phyloP scores from a whole-genome alignment of 805 yeast genomes.

The Priceomyces castillae region DNA sequence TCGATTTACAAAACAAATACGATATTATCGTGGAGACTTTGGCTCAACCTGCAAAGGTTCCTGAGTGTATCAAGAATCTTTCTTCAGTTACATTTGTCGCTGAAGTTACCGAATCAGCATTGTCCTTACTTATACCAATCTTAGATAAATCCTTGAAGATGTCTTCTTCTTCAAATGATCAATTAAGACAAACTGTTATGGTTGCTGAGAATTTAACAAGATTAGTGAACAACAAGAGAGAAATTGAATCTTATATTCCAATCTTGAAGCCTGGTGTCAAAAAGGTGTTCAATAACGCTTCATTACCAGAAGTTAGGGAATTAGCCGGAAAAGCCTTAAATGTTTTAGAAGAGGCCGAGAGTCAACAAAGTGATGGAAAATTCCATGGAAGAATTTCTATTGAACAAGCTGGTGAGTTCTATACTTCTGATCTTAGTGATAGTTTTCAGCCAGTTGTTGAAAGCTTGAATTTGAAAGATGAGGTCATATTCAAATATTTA shows the following conservation, averaged over 20 bases:
- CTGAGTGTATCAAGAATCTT: slow-evolving; percentile 82
- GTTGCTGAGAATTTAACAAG: slow-evolving; percentile 95
- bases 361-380: slow-evolving; percentile 62
- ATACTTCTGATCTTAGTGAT: slow-evolving; percentile 18
- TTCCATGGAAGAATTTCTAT: slow-evolving; percentile 70
- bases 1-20: slow-evolving; percentile 84
- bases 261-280: slow-evolving; percentile 85
- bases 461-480: slow-evolving; percentile 25
- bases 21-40: slow-evolving; percentile 81
- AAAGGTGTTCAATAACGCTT: slow-evolving; percentile 84
- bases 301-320: slow-evolving; percentile 94
- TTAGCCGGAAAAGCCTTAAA: slow-evolving; percentile 81
- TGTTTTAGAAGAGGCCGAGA: slow-evolving; percentile 80
- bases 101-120: slow-evolving; percentile 95
- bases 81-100: slow-evolving; percentile 96
- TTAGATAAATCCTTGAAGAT: slow-evolving; percentile 83
- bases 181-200: slow-evolving; percentile 92
- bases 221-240: slow-evolving; percentile 88
- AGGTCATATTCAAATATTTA: slow-evolving; percentile 46
- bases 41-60: slow-evolving; percentile 85
- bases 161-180: slow-evolving; percentile 90
- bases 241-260: slow-evolving; percentile 86
- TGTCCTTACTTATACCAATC: slow-evolving; percentile 87
- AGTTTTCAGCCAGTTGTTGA: slow-evolving; percentile 4
- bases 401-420: slow-evolving; percentile 51